Evolutionary conservation across 495 filamentous ascomycete genomes (phyloP), one percentile per base, ranked within the genome.

Genomic region (Geopyxis carbonaria): DNA sequence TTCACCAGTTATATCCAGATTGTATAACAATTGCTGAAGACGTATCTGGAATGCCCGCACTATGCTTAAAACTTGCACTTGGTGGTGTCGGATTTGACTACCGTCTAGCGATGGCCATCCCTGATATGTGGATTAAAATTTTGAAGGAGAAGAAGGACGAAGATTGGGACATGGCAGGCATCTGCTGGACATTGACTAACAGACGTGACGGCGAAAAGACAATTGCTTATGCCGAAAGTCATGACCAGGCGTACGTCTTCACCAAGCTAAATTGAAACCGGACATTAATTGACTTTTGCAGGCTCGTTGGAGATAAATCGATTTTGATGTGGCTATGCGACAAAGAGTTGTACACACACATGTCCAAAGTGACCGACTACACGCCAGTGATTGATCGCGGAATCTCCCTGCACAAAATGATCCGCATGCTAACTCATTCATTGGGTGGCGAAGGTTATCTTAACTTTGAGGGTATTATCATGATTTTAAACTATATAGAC

Each of bases 91-190:
- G 89, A 10, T 97, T 97, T 57, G 89, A 97, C 61, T 97, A 97
- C 61, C 72, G 89, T 47, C 75, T 97, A 14, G 89, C 84, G 33
- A 97, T 97, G 89, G 89, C 89, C 7, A 76, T 97, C 48, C 89
- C 89, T 10, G 89, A 97, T 60, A 78, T 95, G 78, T 97, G 89
- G 69, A 97, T 97, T 69, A 97, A 95, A 63, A 76, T 84, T 53
- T 62, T 97, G 36, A 97, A 97, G 59, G 91, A 95, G 59, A 78
- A 80, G 59, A 64, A 77, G 44, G 89, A 97, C 49, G 71, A 75
- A 48, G 80, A 93, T 6, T 97, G 89, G 89, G 82, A 95, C 51
- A 80, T 97, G 51, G 77, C 72, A 24, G 75, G 68, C 45, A 76
- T 97, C 39, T 70, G 73, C 51, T 83, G 74, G 59, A 93, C 82